A percentile compares a stretch with the other conserved stretches of the same genome.
phyloP scores from a whole-genome alignment of 2,329 filamentous ascomycete species.

The Phaeophleospora eucalypticola region DNA sequence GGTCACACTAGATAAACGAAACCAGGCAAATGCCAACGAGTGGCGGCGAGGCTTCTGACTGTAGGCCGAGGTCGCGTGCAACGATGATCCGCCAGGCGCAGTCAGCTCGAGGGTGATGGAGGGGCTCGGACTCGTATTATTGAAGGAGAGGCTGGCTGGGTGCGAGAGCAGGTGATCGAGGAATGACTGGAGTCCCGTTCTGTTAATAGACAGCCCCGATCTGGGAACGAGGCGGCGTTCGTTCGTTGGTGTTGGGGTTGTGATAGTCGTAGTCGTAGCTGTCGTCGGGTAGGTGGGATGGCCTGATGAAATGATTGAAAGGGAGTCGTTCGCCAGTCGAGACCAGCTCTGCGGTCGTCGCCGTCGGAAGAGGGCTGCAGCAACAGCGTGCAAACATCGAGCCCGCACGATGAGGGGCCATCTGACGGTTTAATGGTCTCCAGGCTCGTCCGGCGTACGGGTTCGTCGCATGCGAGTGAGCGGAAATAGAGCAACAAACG shows the following conservation, averaged over 20 bases:
- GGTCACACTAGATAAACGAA: conserved; percentile 3
- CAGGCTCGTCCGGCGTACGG: background rate
- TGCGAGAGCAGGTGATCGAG: conserved; percentile 2
- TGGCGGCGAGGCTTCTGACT: background rate
- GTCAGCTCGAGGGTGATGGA: background rate
- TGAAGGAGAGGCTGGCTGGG: background rate
- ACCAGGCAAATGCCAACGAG: conserved; percentile 1
- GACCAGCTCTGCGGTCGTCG: background rate
- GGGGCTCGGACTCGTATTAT: conserved; percentile 4
- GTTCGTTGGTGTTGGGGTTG: background rate
- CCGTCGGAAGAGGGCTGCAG: too few species aligned
- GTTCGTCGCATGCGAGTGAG: background rate
- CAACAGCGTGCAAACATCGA: too few species aligned
- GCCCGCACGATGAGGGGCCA: background rate
- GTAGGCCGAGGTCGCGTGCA: background rate
- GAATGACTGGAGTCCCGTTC: conserved; percentile 2
- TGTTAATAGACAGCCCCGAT: conserved; percentile 4
- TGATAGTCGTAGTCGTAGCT: background rate
- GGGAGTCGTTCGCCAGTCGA: background rate
- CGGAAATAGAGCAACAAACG: conserved; percentile 3
- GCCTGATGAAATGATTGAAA: too few species aligned
- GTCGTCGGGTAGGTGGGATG: background rate
- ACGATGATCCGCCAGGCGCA: background rate
- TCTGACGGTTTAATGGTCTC: background rate
- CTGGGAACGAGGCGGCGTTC: conserved; percentile 1